phyloP scores from a whole-genome alignment of 2,329 filamentous ascomycete species.

The Cordyceps cicadae region DNA sequence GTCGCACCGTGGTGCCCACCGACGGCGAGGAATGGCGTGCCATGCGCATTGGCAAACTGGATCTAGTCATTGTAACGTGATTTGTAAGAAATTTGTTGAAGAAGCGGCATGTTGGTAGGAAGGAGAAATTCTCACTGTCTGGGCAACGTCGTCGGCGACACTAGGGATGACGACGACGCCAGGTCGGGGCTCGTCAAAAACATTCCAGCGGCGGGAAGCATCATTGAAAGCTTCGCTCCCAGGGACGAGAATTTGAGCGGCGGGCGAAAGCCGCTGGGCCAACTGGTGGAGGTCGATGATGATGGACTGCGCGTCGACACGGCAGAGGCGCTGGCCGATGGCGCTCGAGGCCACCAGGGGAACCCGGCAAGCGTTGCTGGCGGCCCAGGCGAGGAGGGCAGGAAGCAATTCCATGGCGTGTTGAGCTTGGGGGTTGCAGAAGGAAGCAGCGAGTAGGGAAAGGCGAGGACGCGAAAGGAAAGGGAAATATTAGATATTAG shows the following conservation, averaged over 20 bases:
- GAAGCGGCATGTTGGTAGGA: no score
- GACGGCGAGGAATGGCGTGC: slow-evolving; percentile 43
- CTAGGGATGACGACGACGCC: slow-evolving; percentile 2
- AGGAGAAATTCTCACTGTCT: not conserved
- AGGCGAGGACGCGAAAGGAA: not conserved
- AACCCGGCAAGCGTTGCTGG: not conserved
- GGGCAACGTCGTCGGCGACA: not conserved
- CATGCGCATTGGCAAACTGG: slow-evolving; percentile 36
- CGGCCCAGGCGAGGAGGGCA: not conserved
- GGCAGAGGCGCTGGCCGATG: not conserved
- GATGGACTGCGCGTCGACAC: not conserved
- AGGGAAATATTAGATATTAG: no score
- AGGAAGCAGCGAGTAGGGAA: not conserved
- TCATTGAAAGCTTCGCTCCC: not conserved
- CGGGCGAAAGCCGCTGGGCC: not conserved
- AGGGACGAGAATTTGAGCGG: not conserved
- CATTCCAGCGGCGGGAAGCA: slow-evolving; percentile 1
- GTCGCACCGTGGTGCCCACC: slow-evolving; percentile 45
- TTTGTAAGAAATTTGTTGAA: not conserved
- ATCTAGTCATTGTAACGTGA: slow-evolving; percentile 15
- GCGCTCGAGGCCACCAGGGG: not conserved
- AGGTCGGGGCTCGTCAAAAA: not conserved
- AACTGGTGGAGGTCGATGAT: not conserved
- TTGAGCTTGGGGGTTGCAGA: not conserved
- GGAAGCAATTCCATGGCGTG: not conserved